Evolutionary conservation across 1,284 basidiomycete species (phyloP).

Genomic region (Anthracocystis setariae): DNA sequence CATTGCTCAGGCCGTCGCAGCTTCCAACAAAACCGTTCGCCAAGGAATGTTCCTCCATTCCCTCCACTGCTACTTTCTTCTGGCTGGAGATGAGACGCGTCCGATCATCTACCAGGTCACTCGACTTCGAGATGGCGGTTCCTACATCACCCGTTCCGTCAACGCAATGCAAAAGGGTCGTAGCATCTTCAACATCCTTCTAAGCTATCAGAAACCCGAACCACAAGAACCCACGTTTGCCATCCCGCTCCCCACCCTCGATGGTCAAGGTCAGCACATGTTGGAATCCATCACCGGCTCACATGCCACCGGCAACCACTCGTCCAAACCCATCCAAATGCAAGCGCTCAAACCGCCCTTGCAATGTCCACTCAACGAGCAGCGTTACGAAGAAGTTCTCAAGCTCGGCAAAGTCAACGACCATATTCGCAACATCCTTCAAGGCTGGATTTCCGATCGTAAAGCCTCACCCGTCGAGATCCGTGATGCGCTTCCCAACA

Average conservation of each 20-base stretch:
- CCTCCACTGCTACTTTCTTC: constrained; percentile 62
- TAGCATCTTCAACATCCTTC: constrained; percentile 58
- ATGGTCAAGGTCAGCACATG: constrained; percentile 13
- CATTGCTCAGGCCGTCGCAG: constrained; percentile 60
- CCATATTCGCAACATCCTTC: constrained; percentile 33
- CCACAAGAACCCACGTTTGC: constrained; percentile 57
- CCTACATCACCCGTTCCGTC: constrained; percentile 62
- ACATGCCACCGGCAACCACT: constrained; percentile 37
- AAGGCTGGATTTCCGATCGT: constrained; percentile 55
- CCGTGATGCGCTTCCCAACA: constrained; percentile 59
- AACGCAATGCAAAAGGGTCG: constrained; percentile 56
- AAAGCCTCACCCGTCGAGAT: constrained; percentile 60
- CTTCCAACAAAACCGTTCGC: constrained; percentile 55
- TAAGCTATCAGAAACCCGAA: constrained; percentile 64
- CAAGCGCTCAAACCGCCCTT: constrained; percentile 45
- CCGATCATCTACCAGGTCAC: constrained; percentile 62
- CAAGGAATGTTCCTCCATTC: constrained; percentile 53
- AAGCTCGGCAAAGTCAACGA: constrained; percentile 20
- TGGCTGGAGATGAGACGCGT: constrained; percentile 50
- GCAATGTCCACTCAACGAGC: constrained; percentile 50
- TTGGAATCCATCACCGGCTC: constrained; percentile 41
- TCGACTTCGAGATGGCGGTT: constrained; percentile 62
- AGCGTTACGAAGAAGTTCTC: constrained; percentile 50
- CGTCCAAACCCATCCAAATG: constrained; percentile 33
- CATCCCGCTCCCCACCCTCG: constrained; percentile 54